Conservation (phyloP, 2,329 filamentous ascomycete genomes). For the Rugonectria rugulosa region DNA sequence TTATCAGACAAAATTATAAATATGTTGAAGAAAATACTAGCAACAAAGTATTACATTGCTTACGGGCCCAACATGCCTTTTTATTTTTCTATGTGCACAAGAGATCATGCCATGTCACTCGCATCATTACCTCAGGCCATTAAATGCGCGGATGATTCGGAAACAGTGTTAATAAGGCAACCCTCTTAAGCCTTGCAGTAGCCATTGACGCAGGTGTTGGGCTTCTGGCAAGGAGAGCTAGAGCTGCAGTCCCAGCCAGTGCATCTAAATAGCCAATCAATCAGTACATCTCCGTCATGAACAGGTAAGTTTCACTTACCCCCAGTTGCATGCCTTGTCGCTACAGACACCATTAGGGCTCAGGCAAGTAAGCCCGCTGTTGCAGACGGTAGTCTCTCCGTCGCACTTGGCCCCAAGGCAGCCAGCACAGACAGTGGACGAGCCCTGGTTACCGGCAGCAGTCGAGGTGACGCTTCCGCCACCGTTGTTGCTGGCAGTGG, state of each 20-base stretch:
- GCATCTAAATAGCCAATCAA: not conserved
- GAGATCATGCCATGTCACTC: too few species aligned
- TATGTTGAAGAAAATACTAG: too few species aligned
- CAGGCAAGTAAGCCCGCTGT: not conserved
- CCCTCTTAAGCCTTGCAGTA: not conserved
- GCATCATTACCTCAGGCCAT: too few species aligned
- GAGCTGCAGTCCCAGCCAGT: not conserved
- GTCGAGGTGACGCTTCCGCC: too few species aligned
- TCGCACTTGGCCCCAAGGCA: not conserved
- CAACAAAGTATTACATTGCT: too few species aligned
- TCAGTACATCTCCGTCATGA: not conserved
- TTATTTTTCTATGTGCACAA: too few species aligned
- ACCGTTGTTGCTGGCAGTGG: not conserved
- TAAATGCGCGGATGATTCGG: too few species aligned
- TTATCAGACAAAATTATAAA: too few species aligned
- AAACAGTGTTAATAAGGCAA: too few species aligned
- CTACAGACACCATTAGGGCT: not conserved
- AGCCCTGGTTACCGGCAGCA: not conserved
- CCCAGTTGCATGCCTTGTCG: not conserved
- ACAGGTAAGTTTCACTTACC: not conserved
- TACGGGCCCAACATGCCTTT: too few species aligned
- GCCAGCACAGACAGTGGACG: not conserved
- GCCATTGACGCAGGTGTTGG: not conserved
- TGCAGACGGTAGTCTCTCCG: not conserved
- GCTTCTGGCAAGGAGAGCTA: not conserved